phyloP scores from a whole-genome alignment of 1,284 basidiomycete species.

The Cystobasidium pallidum region DNA sequence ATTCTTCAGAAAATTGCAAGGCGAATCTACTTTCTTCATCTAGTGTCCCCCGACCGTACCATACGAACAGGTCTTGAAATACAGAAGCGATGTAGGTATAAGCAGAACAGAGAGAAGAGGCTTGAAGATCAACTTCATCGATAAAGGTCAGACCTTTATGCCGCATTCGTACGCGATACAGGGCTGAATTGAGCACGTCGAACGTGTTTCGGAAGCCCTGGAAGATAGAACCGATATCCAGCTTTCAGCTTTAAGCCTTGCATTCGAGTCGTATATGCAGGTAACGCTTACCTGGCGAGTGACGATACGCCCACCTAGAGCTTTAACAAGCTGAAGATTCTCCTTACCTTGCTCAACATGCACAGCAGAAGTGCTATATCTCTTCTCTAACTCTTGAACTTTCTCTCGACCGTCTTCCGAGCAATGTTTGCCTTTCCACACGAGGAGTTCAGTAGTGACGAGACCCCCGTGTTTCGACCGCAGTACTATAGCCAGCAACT shows the following conservation, averaged over 20 bases:
- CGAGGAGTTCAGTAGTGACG: constrained; percentile 27
- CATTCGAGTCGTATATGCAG: background rate
- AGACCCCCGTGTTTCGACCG: constrained; percentile 35
- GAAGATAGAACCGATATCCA: constrained; percentile 28
- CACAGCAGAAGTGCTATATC: constrained; percentile 47
- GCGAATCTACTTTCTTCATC: constrained; percentile 48
- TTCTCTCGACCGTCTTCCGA: constrained; percentile 49
- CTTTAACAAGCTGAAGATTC: constrained; percentile 37
- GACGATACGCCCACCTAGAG: constrained; percentile 42
- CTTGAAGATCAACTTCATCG: constrained; percentile 51
- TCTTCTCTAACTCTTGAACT: constrained; percentile 49
- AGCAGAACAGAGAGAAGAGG: constrained; percentile 52
- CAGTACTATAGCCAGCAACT: constrained; percentile 35
- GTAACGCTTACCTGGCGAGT: constrained; percentile 20
- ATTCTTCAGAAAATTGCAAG: constrained; percentile 48
- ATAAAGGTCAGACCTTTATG: constrained; percentile 44
- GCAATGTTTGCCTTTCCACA: constrained; percentile 36
- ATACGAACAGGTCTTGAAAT: constrained; percentile 50
- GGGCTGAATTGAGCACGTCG: constrained; percentile 46
- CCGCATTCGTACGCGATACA: constrained; percentile 50
- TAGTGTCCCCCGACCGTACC: constrained; percentile 52
- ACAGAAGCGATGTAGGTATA: constrained; percentile 50
- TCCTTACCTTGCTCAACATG: constrained; percentile 50
- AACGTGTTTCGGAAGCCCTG: constrained; percentile 50
- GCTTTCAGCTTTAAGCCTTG: background rate